phyloP scores from a whole-genome alignment of 2,329 filamentous ascomycete species.

The Botrytis hyacinthi region DNA sequence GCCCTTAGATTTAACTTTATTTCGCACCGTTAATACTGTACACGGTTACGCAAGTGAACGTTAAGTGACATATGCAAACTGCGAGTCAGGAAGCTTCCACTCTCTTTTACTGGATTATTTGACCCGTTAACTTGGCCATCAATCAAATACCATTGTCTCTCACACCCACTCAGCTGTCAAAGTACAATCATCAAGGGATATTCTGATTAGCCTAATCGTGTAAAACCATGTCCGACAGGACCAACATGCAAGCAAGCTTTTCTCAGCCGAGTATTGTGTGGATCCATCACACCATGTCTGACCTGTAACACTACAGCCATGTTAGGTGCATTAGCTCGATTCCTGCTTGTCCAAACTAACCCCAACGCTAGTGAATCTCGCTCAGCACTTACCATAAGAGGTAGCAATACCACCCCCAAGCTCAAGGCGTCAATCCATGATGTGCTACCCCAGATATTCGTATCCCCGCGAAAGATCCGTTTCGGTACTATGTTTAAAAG shows the following conservation, averaged over 20 bases:
- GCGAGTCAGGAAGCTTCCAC: neutral
- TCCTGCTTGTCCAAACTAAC: neutral
- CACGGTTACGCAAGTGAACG: neutral
- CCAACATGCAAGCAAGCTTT: neutral
- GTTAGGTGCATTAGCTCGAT: constrained; percentile 2
- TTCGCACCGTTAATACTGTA: neutral
- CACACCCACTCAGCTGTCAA: neutral
- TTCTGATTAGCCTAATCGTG: neutral
- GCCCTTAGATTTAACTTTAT: neutral
- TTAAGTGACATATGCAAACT: neutral
- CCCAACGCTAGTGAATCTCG: neutral
- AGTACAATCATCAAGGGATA: neutral
- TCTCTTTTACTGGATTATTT: neutral
- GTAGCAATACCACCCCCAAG: neutral
- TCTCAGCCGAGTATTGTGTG: constrained; percentile 1
- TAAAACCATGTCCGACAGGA: neutral
- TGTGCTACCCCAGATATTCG: constrained; percentile 17
- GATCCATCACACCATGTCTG: neutral
- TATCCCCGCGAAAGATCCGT: neutral
- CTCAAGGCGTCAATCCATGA: neutral
- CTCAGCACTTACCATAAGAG: neutral
- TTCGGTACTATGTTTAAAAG: neutral
- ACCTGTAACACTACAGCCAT: constrained; percentile 11
- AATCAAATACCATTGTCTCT: neutral
- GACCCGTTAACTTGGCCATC: neutral